Conservation (phyloP, 176 grass and related monocot species). For the Luzula sylvatica region DNA sequence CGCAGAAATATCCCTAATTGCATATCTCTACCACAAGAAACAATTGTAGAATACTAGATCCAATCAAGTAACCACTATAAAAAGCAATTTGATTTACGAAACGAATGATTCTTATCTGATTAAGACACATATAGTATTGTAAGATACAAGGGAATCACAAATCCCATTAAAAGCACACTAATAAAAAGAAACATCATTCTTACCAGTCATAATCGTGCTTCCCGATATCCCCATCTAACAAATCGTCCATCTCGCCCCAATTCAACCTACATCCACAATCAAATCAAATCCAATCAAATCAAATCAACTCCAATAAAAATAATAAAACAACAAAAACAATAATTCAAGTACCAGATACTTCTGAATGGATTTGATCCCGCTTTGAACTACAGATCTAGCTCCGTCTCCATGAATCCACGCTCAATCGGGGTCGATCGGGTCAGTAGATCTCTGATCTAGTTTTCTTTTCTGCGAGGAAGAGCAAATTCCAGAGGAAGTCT, state of each 20-base stretch:
- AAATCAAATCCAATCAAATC: conserved; percentile 2
- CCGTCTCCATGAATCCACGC: conserved; percentile 10
- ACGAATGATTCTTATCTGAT: background rate
- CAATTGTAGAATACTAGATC: no score
- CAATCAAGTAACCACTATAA: no score
- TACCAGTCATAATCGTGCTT: conserved; percentile 99
- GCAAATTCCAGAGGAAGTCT: no score
- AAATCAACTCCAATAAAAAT: background rate
- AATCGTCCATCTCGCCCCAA: conserved; percentile 49
- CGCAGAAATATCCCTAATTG: no score
- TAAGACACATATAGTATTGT: background rate
- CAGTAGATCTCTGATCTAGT: conserved; percentile 22
- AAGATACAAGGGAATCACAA: background rate
- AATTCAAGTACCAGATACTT: background rate
- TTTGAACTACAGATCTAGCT: conserved; percentile 7
- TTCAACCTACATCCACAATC: conserved; percentile 2
- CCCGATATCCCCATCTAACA: conserved; percentile 73
- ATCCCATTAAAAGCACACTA: background rate
- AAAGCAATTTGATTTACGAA: background rate
- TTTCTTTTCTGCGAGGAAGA: background rate
- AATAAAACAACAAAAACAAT: no score
- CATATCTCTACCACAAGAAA: no score
- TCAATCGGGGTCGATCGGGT: conserved; percentile 4
- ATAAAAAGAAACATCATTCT: conserved; percentile 3
- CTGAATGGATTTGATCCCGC: background rate